These are phyloP conservation scores for Aquanectria penicillioides DNA, from an alignment of 2,329 filamentous ascomycete species.

Conservation along the genomic window DNA sequence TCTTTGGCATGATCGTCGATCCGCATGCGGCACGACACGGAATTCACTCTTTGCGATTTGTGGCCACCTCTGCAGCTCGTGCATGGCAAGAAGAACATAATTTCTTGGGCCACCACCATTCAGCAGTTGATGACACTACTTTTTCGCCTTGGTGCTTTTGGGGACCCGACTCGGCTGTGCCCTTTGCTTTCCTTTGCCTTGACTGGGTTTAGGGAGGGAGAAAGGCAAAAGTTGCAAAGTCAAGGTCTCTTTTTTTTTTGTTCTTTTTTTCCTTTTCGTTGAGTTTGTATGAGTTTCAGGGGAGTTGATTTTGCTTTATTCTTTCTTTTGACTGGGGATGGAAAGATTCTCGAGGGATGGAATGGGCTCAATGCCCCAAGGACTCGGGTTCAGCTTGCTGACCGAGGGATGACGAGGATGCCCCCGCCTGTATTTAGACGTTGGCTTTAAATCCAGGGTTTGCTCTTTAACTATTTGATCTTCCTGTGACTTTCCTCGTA, in stretches of 20 bases:
- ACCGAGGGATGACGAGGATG: slow-evolving; percentile 27
- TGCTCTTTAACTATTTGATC: slow-evolving; percentile 12
- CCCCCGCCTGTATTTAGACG: slow-evolving; percentile 37
- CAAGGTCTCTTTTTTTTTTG: slow-evolving; percentile 15
- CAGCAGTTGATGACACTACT: neutral
- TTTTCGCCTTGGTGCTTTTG: slow-evolving; percentile 7
- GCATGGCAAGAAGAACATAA: neutral
- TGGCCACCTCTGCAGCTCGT: neutral
- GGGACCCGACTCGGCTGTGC: neutral
- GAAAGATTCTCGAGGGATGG: slow-evolving; percentile 28
- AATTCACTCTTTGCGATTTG: slow-evolving; percentile 11
- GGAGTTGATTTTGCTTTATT: slow-evolving; percentile 33
- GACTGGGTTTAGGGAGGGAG: neutral
- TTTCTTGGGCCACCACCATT: neutral
- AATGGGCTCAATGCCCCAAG: slow-evolving; percentile 20
- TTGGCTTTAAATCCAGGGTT: slow-evolving; percentile 33
- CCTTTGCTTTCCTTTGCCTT: neutral
- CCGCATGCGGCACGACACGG: slow-evolving; percentile 18
- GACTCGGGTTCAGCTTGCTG: slow-evolving; percentile 27
- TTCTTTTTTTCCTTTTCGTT: slow-evolving; percentile 13
- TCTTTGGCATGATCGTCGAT: slow-evolving; percentile 24
- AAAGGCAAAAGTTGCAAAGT: neutral
- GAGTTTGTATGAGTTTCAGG: slow-evolving; percentile 42
- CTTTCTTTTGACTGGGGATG: slow-evolving; percentile 30
- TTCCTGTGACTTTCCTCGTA: neutral